Base-by-base conservation (phyloP, 2,329 filamentous ascomycete genomes). In the Ilyonectria sp. region DNA sequence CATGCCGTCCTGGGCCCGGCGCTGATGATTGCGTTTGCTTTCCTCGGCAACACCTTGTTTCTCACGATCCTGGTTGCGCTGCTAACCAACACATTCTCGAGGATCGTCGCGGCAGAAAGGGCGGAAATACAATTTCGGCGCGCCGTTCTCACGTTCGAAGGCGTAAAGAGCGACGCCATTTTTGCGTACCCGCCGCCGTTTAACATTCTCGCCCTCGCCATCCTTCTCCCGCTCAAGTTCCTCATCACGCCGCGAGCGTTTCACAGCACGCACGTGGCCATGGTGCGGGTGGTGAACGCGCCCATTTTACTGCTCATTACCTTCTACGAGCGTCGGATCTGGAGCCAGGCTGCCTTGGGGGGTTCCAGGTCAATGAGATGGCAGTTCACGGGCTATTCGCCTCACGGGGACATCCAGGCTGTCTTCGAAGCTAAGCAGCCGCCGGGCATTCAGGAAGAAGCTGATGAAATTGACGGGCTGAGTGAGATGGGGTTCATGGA, bases 1-100 rank as follows among this genome's bases (percentile, higher is more conserved):
- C 90, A 93, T 75, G 82, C 86, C 77, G 80, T 92, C n/a, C 83
- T 93, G 1, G 91, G 91, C 0, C 91, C 91, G 0, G 83, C 87
- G 0, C 82, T 93, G 5, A 93, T 93, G 85, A 86, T 93, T 59
- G 85, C 88, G 2, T 93, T 93, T 77, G 90, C 91, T 2, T 93
- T 93, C 72, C 82, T 93, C 4, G 91, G 91, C 40, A 93, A 93
- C 76, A 93, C 90, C 0, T 84, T 93, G 21, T 93, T 93, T 81
- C 40, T 43, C 7, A 43, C 40, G 80, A 91, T 93, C 67, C 84
- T 93, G 0, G 90, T 93, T 0, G 91, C 91, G 7, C 92, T 93
- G 78, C 85, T 93, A 15, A 90, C 87, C 59, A 92, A 92, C 74
- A 92, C 91, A 0, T 93, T 93, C 75, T 89, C 87, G 47, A 89